Evolutionary conservation across 1,139 yeast species (phyloP), one percentile per base, ranked within the genome.

Genomic region (Suhomyces guaymorum): DNA sequence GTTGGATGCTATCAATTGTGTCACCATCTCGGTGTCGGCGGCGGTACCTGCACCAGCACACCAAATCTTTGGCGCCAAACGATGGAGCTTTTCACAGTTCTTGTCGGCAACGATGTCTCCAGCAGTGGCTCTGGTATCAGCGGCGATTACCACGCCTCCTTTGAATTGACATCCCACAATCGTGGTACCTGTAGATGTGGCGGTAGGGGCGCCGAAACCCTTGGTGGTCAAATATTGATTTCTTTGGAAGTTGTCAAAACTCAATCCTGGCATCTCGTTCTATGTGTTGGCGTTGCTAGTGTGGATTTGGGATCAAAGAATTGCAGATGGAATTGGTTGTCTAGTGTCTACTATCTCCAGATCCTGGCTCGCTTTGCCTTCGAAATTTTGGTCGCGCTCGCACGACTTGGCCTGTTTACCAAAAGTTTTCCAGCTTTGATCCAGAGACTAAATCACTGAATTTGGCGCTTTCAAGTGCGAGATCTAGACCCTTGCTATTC

Each of bases 31-130:
- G 8, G 97, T 92, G 59, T 92, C 98, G n/a, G 98, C 98, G 28
- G 98, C 98, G 13, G 98, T 92, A 61, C 98, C 98, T 4, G 98
- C 98, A 52, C 98, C 98, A 36, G 97, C 97, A 78, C 97, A 92
- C 98, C 98, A 92, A 55, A 92, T 92, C 57, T 76, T 78, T 9
- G 98, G 97, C 2, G 97, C 78, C 51, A 92, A 77, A 52, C 95
- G 71, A 66, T 92, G 98, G 47, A 92, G 73, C 66, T 92, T 92
- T 58, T 90, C 97, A 73, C 97, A 90, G 69, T 92, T 92, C 70
- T 92, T 90, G 66, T 92, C 97, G 11, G 98, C 98, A 22, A 92
- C 97, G 51, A 92, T 89, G 40, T 81, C 82, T 15, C 98, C 98
- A 24, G 94, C 82, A 4, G 98, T 92, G 41, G 98, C 97, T 65